Evolutionary conservation across 306 rosid genomes (phyloP), one percentile per base, ranked within the genome.

Genomic region (Inga oerstediana): DNA sequence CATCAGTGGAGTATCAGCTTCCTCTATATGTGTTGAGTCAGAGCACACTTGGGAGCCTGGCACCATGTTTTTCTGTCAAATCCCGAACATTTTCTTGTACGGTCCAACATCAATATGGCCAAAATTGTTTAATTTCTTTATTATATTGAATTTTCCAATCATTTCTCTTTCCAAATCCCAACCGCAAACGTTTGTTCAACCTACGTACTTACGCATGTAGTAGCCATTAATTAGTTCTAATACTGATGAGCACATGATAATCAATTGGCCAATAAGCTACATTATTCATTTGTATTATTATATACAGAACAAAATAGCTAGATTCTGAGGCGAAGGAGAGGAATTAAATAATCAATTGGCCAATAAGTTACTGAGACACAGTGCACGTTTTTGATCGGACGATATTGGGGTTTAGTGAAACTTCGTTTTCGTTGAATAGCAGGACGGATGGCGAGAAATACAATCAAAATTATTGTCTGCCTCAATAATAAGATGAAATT

Each of bases 21-120:
- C 81, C 37, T 71, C 5, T 16, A 49, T 49, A 11, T 56, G 22
- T 16, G 70, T 37, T 82, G 88, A 81, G 80, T 85, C 88, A 85
- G 88, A 85, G 20, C 64, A 65, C 88, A 85, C 88, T 76, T 75
- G 32, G 73, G 68, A 27, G 19, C 68, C 58, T 32, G 35, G 10
- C 78, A 24, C n/a, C 43, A 27, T 39, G 70, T 51, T 37, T 76
- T 59, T 51, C 44, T 49, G 69, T 76, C 64, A 32, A 39, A 27
- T 15, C 75, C 78, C 15, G 27, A 17, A 22, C 12, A 2, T 75
- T 32, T 4, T 17, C 17, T 12, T 49, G 22, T 46, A 24, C 15
- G 62, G 44, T 48, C 43, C 43, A 39, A 39, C 58, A 46, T 46
- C 3, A 15, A 46, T 73, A 14, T 22, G 22, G 59, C 19, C 24